Conservation (phyloP, 2,329 filamentous ascomycete genomes). For the Sclerotinia spermophila region DNA sequence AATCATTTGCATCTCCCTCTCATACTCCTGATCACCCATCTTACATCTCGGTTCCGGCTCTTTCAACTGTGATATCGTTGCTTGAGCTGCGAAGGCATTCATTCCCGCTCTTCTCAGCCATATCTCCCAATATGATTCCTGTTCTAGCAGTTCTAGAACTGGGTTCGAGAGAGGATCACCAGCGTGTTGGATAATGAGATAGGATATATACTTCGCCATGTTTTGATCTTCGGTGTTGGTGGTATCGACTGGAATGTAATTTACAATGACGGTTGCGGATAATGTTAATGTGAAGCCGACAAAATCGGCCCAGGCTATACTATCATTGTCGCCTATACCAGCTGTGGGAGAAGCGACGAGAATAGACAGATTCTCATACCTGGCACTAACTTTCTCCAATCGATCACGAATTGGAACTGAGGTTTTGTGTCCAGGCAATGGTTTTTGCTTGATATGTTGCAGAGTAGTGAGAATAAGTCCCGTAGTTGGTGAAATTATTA, state of each 20-base stretch:
- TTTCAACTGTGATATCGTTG: slow-evolving; percentile 51
- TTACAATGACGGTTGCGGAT: slow-evolving; percentile 40
- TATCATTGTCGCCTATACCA: slow-evolving; percentile 29
- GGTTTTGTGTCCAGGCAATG: slow-evolving; percentile 58
- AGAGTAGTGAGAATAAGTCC: slow-evolving; percentile 70
- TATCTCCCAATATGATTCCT: slow-evolving; percentile 64
- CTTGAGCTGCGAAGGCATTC: slow-evolving; percentile 70
- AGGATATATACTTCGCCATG: slow-evolving; percentile 53
- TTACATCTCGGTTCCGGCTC: slow-evolving; percentile 29
- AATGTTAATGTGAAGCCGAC: slow-evolving; percentile 38
- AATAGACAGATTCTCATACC: slow-evolving; percentile 67
- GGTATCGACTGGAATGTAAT: slow-evolving; percentile 41
- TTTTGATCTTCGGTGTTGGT: slow-evolving; percentile 41
- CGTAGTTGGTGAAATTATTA: slow-evolving; percentile 64
- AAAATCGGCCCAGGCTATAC: slow-evolving; percentile 34
- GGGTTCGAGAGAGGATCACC: background rate
- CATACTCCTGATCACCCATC: slow-evolving; percentile 23
- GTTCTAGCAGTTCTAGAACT: slow-evolving; percentile 42
- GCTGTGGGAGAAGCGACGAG: slow-evolving; percentile 57
- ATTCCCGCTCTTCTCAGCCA: slow-evolving; percentile 63
- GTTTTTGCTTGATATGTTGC: slow-evolving; percentile 67
- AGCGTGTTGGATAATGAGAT: slow-evolving; percentile 45
- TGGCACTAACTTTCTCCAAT: slow-evolving; percentile 49
- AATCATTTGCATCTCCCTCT: background rate
- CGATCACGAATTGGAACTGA: slow-evolving; percentile 51